A percentile compares a stretch with the other conserved stretches of the same genome.
These are phyloP conservation scores for Xylariaceae sp. DNA, from an alignment of 2,329 filamentous ascomycete species.

Conservation along the genomic window DNA sequence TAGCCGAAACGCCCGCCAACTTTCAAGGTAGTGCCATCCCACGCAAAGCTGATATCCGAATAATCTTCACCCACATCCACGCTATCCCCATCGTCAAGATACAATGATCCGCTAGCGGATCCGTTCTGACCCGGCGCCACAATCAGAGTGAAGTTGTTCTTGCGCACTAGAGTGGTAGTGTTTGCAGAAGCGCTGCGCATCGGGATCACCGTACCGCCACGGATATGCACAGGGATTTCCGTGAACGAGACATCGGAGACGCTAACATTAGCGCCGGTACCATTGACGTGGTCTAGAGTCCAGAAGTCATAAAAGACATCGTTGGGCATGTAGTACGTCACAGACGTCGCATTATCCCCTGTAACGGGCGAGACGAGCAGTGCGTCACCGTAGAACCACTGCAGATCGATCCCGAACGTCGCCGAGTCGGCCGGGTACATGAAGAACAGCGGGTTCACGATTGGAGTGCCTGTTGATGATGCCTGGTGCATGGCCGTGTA, in stretches of 20 bases:
- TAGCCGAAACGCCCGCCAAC: slow-evolving; percentile 21
- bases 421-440: slow-evolving; percentile 52
- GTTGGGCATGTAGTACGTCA: slow-evolving; percentile 45
- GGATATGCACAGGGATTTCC: slow-evolving; percentile 57
- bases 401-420: slow-evolving; percentile 42
- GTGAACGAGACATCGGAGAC: slow-evolving; percentile 23
- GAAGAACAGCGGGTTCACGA: slow-evolving; percentile 67
- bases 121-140: slow-evolving; percentile 45
- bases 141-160: slow-evolving; percentile 43
- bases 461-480: slow-evolving; percentile 58
- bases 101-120: slow-evolving; percentile 42
- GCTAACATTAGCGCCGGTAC: slow-evolving; percentile 21
- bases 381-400: slow-evolving; percentile 47
- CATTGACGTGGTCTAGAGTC: slow-evolving; percentile 22
- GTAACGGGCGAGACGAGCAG: slow-evolving; percentile 46
- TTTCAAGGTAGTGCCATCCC: slow-evolving; percentile 20
- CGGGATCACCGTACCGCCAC: slow-evolving; percentile 56
- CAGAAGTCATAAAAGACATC: slow-evolving; percentile 47
- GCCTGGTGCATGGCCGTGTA: slow-evolving; percentile 61
- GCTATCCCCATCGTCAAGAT: slow-evolving; percentile 44
- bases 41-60: slow-evolving; percentile 22
- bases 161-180: slow-evolving; percentile 44
- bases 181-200: slow-evolving; percentile 45
- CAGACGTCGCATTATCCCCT: slow-evolving; percentile 38
- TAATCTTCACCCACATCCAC: slow-evolving; percentile 18